Evolutionary conservation across 768 basidiomycete species (phyloP), one percentile per base, ranked within the genome.

Genomic region (Trametopsis cervina): DNA sequence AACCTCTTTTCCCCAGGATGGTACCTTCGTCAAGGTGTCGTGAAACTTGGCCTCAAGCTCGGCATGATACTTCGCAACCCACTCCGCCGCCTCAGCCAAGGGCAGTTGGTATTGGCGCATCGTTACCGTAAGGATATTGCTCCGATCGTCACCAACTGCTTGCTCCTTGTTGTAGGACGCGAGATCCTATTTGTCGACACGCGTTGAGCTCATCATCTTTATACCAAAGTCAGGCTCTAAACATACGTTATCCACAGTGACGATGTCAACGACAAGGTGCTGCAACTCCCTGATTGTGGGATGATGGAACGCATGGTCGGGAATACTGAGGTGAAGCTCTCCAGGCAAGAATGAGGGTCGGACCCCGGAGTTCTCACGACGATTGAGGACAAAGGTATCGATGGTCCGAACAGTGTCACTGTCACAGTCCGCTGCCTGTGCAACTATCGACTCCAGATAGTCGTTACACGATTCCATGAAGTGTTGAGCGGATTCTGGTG

Each of bases 241-340:
- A 33, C 29, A 15, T 33, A 33, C 29, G 15, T 33, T 15, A 33
- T 33, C 29, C 15, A 33, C 9, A 7, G 29, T 33, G 29, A 33
- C 15, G 29, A 33, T 7, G 29, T 33, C 29, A 33, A 15, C 29
- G 7, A 33, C 15, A 15, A 15, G 7, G 7, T 33, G 15, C 15
- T 33, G 29, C 29, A 33, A 15, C 29, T 33, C 29, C 29, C 15
- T 63, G 56, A 85, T 75, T 18, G 53, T 63, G 12, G 76, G 67
- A 57, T 85, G 70, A 37, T 77, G 66, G 52, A 77, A 77, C 12
- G 80, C 70, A 40, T 74, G 70, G 44, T 85, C 76, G 4, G 78
- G 76, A 24, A 85, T 66, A 57, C 83, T 76, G 38, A 81, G 71
- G 38, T 73, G 77, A 35, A 80, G 69, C 15, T 54, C 52, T 23